Evolutionary conservation across 2,329 filamentous ascomycete genomes (phyloP), one percentile per base, ranked within the genome.

Genomic region (Alternaria novae-zelandiae): DNA sequence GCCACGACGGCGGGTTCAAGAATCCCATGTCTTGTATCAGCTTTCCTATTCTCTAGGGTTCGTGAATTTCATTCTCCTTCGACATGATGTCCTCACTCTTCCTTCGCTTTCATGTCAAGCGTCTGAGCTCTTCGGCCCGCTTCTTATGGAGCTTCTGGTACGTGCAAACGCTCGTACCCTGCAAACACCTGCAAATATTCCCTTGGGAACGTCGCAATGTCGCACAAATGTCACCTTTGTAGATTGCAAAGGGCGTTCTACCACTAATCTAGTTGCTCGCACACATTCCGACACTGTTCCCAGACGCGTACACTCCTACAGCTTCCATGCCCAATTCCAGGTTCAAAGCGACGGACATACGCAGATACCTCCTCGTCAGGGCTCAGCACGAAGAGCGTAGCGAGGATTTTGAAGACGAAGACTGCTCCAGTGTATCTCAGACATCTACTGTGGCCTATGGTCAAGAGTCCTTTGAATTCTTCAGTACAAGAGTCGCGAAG

Each of bases 381-480:
- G 15, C 47, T 30, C 47, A 7, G 11, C 8, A 50, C 15, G 15
- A n/a, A 13, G 13, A 10, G 25, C 3, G 10, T 8, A 13, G 4
- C 25, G 23, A n/a, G 2, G 32, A 36, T 3, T 1, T 9, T 36
- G 32, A n/a, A 36, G 32, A 36, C 0, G 15, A 36, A 5, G 15
- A 36, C 4, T 0, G 1, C 46, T 49, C 13, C 23, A 26, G 23
- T 3, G 13, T 28, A 25, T 25, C 46, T 9, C 13, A 12, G 11
- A 28, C 47, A 30, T 50, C 47, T 6, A 50, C 47, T 30, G 8
- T 17, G n/a, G 10, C 1, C 0, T 32, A 57, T 8, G 60, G 30
- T 7, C 51, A 61, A 23, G 61, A 67, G 25, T 10, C 57, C 1
- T 67, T 61, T 28, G 50, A 61, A 15, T 54, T 44, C 1, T 62